Conservation (phyloP, 1,284 basidiomycete genomes). For the Cystobasidium pallidum region DNA sequence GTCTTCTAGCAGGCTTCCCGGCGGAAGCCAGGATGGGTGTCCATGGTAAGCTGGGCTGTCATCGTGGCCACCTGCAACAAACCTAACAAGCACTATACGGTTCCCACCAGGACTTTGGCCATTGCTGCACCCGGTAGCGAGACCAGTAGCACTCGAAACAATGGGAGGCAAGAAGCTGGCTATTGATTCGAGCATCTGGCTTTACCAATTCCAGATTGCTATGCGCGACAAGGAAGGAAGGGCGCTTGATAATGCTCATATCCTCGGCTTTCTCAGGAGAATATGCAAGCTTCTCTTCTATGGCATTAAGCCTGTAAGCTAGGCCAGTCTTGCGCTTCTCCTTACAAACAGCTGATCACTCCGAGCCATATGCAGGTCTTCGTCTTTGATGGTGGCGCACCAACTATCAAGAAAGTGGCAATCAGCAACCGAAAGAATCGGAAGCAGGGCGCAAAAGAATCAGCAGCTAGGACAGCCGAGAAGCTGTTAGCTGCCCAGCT, state of each 20-base stretch:
- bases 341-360: neutral
- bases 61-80: neutral
- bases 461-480: constrained; percentile 82
- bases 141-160: constrained; percentile 78
- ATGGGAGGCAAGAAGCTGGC: constrained; percentile 88
- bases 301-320: constrained; percentile 78
- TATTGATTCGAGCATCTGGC: constrained; percentile 99
- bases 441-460: constrained; percentile 82
- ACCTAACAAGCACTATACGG: neutral
- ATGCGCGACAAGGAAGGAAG: constrained; percentile 92
- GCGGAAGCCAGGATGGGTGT: constrained; percentile 33
- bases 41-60: constrained; percentile 24
- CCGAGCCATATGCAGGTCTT: constrained; percentile 72
- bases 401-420: constrained; percentile 80
- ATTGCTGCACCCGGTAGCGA: constrained; percentile 85
- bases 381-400: constrained; percentile 94
- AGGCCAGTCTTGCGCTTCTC: neutral
- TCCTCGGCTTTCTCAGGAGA: constrained; percentile 82
- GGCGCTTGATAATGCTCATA: constrained; percentile 88
- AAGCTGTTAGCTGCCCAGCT: constrained; percentile 90
- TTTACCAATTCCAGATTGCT: constrained; percentile 97
- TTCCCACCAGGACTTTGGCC: constrained; percentile 75
- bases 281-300: constrained; percentile 95
- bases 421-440: constrained; percentile 85
- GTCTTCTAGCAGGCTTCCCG: no score